phyloP scores from a whole-genome alignment of 2,329 filamentous ascomycete species.

The Fusarium secorum region DNA sequence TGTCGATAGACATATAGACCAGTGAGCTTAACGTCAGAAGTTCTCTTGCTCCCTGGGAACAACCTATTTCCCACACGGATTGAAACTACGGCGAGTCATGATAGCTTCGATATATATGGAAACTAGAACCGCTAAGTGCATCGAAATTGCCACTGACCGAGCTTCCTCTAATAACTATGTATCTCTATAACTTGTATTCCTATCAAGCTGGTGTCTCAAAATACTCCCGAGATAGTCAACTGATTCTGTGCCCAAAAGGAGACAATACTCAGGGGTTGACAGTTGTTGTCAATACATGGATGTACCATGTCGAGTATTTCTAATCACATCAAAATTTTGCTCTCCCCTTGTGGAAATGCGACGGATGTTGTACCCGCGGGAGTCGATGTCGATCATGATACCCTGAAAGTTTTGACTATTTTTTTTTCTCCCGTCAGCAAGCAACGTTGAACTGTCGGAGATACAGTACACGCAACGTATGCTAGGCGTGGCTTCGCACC shows the following conservation, averaged over 20 bases:
- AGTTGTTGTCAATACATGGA: not conserved
- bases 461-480: not conserved
- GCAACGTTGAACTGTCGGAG: not conserved
- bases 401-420: not conserved
- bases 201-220: not conserved
- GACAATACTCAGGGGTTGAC: not conserved
- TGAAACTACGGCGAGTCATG: not conserved
- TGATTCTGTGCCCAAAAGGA: not conserved
- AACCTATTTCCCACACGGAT: not conserved
- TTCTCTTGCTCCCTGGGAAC: not conserved
- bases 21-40: not conserved
- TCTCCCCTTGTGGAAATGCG: not conserved
- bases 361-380: constrained; percentile 7
- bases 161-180: not conserved
- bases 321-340: constrained; percentile 8
- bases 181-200: not conserved
- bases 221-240: not conserved
- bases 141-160: not conserved
- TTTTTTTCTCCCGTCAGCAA: not conserved
- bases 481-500: not conserved
- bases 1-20: not conserved
- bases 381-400: constrained; percentile 13
- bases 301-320: constrained; percentile 2
- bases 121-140: not conserved
- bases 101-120: not conserved